Conservation (phyloP, 2,329 filamentous ascomycete species). For the Aureobasidium uvarum region DNA sequence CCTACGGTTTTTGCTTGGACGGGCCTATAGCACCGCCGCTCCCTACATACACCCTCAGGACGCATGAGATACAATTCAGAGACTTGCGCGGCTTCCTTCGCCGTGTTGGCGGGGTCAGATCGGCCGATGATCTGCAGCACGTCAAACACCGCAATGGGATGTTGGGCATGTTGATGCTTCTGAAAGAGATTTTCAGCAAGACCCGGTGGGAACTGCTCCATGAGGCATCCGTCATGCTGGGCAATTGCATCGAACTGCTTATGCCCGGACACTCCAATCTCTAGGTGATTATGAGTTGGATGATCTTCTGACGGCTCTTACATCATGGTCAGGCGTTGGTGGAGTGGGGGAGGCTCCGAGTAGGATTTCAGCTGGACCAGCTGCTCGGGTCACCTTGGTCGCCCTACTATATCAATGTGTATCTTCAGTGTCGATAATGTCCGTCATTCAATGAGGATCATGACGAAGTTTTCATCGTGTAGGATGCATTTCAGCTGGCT, state of each 20-base stretch:
- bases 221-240: constrained; percentile 77
- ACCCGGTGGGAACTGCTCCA: constrained; percentile 90
- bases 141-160: constrained; percentile 78
- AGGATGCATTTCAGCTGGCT: not conserved
- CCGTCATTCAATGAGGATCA: constrained; percentile 14
- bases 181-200: constrained; percentile 76
- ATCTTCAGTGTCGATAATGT: constrained; percentile 16
- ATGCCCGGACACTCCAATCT: constrained; percentile 31
- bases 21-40: constrained; percentile 61
- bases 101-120: constrained; percentile 66
- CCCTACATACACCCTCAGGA: constrained; percentile 51
- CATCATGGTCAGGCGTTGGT: constrained; percentile 15
- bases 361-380: constrained; percentile 10
- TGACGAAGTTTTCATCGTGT: constrained; percentile 10
- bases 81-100: constrained; percentile 80
- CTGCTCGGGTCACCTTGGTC: constrained; percentile 6
- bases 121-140: constrained; percentile 73
- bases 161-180: constrained; percentile 73
- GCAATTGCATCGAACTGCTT: constrained; percentile 72
- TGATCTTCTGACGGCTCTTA: constrained; percentile 5
- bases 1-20: constrained; percentile 87
- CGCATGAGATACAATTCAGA: constrained; percentile 63
- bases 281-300: not conserved
- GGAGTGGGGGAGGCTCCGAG: not conserved
- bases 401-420: constrained; percentile 16